Evolutionary conservation across 805 yeast genomes (phyloP).

Genomic region (Peterozyma xylosa): DNA sequence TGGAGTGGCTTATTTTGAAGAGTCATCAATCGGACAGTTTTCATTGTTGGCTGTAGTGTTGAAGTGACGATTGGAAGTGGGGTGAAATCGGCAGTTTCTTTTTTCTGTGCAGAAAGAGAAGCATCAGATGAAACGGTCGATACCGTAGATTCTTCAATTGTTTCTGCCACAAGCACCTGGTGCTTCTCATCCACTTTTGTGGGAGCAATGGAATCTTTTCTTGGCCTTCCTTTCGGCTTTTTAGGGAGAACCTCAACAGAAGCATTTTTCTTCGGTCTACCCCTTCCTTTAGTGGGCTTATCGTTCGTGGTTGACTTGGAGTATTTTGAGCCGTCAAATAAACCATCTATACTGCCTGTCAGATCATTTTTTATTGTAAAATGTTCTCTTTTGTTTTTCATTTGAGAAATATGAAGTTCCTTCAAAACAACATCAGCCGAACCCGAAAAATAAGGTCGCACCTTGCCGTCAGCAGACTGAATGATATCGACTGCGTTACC

Average conservation of each 20-base stretch:
- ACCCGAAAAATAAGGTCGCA: slow-evolving; percentile 4
- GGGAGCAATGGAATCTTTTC: not conserved
- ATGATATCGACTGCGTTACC: slow-evolving; percentile 1
- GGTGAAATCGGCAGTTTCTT: not conserved
- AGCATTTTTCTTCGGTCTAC: slow-evolving; percentile 2
- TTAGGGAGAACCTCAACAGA: not conserved
- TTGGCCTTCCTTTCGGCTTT: not conserved
- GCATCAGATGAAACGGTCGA: not conserved
- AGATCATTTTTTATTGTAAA: not conserved
- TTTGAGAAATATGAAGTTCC: not conserved
- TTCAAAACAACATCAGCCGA: slow-evolving; percentile 4
- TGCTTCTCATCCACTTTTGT: too few species aligned
- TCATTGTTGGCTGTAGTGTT: too few species aligned
- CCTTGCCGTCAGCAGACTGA: slow-evolving; percentile 4
- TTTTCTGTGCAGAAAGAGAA: not conserved
- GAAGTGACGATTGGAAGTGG: not conserved
- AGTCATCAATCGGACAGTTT: not conserved
- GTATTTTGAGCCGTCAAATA: not conserved
- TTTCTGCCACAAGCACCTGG: too few species aligned
- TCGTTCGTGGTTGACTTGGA: not conserved
- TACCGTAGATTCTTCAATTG: not conserved
- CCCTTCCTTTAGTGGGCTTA: not conserved
- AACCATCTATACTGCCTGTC: not conserved
- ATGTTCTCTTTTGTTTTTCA: not conserved
- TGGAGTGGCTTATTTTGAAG: not conserved